Evolutionary conservation across 2,329 filamentous ascomycete species (phyloP).

Genomic region (Epichloe amarillans): DNA sequence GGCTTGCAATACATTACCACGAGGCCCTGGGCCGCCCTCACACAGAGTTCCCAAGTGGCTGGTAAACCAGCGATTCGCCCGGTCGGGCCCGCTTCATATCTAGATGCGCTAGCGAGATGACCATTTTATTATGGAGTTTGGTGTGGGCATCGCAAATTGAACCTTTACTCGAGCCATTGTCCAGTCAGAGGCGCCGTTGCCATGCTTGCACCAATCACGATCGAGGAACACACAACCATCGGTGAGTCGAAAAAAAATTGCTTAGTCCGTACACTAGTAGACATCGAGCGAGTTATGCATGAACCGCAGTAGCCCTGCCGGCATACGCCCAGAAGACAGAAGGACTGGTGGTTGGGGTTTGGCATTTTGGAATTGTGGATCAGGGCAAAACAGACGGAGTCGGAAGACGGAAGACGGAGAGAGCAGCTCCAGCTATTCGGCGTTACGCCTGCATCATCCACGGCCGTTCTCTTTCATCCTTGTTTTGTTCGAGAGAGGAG

Average conservation of each 20-base stretch:
- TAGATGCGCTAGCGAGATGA: background rate
- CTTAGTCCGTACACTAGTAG: background rate
- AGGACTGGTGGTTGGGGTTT: constrained; percentile 1
- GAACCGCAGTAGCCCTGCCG: constrained; percentile 5
- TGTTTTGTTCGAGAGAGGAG: constrained; percentile 1
- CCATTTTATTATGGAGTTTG: background rate
- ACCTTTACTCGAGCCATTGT: constrained; percentile 5
- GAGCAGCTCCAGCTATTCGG: background rate
- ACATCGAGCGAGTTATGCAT: constrained; percentile 5
- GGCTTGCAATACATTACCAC: background rate
- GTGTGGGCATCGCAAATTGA: background rate
- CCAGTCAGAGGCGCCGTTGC: constrained; percentile 3
- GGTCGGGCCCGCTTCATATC: background rate
- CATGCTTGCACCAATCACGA: background rate
- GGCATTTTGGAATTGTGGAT: constrained; percentile 2
- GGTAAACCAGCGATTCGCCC: background rate
- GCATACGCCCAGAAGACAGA: background rate
- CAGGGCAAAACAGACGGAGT: background rate
- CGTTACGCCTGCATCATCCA: background rate
- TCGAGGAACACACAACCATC: constrained; percentile 1
- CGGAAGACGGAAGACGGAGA: background rate
- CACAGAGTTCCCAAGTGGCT: background rate
- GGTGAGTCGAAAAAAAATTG: constrained; percentile 3
- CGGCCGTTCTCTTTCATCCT: background rate
- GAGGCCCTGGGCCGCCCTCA: background rate